Evolutionary conservation across 495 filamentous ascomycete genomes (phyloP), one percentile per base, ranked within the genome.

Genomic region (Penicillium cataractarum): DNA sequence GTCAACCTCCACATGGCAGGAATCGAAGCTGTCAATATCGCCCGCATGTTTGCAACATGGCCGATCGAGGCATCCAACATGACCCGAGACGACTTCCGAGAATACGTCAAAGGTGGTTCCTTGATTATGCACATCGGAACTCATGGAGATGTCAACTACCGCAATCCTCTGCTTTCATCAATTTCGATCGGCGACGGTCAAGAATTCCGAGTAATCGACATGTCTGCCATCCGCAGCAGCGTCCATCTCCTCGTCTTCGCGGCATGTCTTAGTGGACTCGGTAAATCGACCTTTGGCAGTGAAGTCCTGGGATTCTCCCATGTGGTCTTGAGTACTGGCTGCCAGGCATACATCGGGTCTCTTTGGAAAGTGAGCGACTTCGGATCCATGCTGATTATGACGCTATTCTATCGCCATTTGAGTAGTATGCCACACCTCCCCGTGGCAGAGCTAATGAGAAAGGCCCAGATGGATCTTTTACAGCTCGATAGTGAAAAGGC

Each of bases 301-400:
- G 69, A 74, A 37, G 71, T 74, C 7, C 63, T 74, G 8, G 71
- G 71, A 4, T 74, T 74, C 46, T 70, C 71, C 19, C 71, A 74
- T 37, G 66, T 74, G 31, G 71, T 74, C 2, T 26, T 72, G 27
- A 72, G 70, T 29, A 69, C 62, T 13, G 70, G 70, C 7, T 74
- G 72, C 55, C 70, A 73, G 58, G 70, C 68, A 1, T 74, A 71
- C 52, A 69, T 73, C 6, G 70, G 72, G 5, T 62, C 72, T 1
- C 58, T 74, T 6, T 74, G 71, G 71, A 63, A 74, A 64, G 63
- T 74, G 4, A 67, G 62, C 46, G 72, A 74, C 40, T 72, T 74
- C 55, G 72, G 53, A 2, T 73, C 72, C 8, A 73, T 74, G 72
- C 31, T 74, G 27, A 52, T 74, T 29, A 74, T 74, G 72, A 73